Evolutionary conservation across 495 filamentous ascomycete species (phyloP).

Genomic region (Annulohypoxylon moriforme): DNA sequence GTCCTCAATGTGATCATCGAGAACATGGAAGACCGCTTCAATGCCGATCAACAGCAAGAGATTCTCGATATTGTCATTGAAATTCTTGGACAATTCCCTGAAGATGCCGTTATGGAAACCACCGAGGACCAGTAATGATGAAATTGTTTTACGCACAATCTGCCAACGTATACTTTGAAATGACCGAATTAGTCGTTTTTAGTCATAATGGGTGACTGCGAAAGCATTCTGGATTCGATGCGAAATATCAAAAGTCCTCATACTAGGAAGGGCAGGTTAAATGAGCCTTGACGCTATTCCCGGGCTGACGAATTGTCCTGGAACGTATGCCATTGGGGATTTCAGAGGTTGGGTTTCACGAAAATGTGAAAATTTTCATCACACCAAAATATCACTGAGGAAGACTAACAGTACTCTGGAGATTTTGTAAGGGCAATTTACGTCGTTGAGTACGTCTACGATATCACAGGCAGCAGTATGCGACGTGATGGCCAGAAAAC

Average conservation of each 20-base stretch:
- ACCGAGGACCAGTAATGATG: constrained; percentile 47
- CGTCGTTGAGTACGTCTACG: neutral
- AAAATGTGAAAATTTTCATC: neutral
- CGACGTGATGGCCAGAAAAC: neutral
- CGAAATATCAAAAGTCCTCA: neutral
- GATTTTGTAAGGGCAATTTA: neutral
- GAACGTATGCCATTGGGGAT: neutral
- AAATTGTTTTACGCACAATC: neutral
- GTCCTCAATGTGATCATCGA: constrained; percentile 57
- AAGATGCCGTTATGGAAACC: constrained; percentile 45
- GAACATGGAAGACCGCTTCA: constrained; percentile 59
- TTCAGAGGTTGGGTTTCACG: neutral
- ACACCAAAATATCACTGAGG: neutral
- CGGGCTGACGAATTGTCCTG: neutral
- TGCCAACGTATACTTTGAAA: neutral
- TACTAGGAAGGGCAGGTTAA: too few species aligned
- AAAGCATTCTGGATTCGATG: neutral
- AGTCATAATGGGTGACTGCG: neutral
- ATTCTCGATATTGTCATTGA: constrained; percentile 57
- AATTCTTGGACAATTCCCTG: constrained; percentile 54
- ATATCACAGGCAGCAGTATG: neutral
- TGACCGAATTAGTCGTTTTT: neutral
- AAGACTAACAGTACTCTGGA: neutral
- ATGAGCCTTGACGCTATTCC: neutral
- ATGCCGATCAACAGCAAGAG: constrained; percentile 54